Conservation (phyloP, 2,329 filamentous ascomycete genomes). For the Colletotrichum sp. region DNA sequence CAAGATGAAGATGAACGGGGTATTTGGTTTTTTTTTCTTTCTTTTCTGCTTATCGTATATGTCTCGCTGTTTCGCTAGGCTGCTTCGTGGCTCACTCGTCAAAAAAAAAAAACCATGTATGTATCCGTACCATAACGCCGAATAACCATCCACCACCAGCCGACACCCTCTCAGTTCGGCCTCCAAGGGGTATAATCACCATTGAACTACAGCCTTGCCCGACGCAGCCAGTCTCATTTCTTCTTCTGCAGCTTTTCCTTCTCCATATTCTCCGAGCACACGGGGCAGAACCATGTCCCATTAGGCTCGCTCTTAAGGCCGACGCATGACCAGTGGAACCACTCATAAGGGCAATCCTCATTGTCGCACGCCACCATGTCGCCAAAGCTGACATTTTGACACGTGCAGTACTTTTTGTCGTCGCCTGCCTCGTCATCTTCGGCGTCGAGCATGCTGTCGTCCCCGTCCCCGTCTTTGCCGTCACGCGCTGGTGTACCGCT, state of each 20-base stretch:
- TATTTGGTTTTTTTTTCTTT: not conserved
- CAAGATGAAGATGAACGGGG: not conserved
- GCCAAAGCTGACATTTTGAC: constrained; percentile 82
- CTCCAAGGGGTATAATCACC: constrained; percentile 12
- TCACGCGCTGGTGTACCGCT: constrained; percentile 31
- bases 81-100: not conserved
- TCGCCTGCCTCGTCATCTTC: constrained; percentile 75
- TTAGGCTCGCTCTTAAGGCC: constrained; percentile 71
- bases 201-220: not conserved
- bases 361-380: constrained; percentile 93
- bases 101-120: not conserved
- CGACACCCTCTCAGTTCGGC: not conserved
- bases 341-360: constrained; percentile 79
- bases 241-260: constrained; percentile 36
- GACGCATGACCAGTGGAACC: constrained; percentile 85
- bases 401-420: constrained; percentile 84
- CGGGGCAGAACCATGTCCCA: constrained; percentile 71
- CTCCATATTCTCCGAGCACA: constrained; percentile 60
- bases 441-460: constrained; percentile 60
- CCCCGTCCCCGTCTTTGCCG: constrained; percentile 46
- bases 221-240: not conserved
- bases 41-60: not conserved
- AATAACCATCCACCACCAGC: not conserved
- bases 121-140: not conserved
- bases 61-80: not conserved